Evolutionary conservation across 2,329 filamentous ascomycete species (phyloP).

Genomic region (Colletotrichum eremochloae): DNA sequence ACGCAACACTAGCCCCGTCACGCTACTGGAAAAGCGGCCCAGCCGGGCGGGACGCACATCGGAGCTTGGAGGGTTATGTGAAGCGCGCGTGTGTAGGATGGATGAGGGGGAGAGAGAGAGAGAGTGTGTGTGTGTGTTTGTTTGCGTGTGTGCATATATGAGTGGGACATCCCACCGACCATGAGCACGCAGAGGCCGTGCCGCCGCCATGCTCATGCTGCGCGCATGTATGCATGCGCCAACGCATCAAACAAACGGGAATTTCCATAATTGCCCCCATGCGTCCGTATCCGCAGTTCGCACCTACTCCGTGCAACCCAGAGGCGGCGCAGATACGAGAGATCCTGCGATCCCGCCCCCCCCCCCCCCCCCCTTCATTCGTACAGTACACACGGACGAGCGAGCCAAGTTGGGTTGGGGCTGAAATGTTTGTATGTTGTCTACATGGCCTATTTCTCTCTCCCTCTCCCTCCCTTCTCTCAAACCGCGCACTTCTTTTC

Average conservation of each 20-base stretch:
- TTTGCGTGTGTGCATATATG: slow-evolving; percentile 3
- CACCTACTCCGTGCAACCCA: background rate
- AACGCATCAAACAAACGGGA: too few relatives aligned
- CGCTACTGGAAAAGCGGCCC: slow-evolving; percentile 1
- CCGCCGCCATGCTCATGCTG: background rate
- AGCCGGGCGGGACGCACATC: background rate
- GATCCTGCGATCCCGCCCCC: background rate
- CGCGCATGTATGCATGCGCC: background rate
- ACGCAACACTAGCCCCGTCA: slow-evolving; percentile 3
- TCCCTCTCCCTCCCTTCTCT: background rate
- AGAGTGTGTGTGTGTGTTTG: background rate
- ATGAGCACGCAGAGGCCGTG: background rate
- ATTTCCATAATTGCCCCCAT: slow-evolving; percentile 5
- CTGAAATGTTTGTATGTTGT: slow-evolving; percentile 18
- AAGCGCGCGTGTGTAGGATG: background rate
- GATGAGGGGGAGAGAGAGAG: too few relatives aligned
- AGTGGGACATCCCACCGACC: slow-evolving; percentile 2
- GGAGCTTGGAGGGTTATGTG: background rate
- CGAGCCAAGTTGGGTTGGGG: slow-evolving; percentile 6
- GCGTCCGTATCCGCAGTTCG: slow-evolving; percentile 18
- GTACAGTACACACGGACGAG: background rate
- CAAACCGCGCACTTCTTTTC: background rate
- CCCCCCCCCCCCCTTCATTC: background rate
- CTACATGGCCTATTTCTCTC: slow-evolving; percentile 9
- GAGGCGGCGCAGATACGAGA: slow-evolving; percentile 18